Evolutionary conservation across 2,329 filamentous ascomycete species (phyloP), one percentile per base, ranked within the genome.

Genomic region (Blumeria graminis): DNA sequence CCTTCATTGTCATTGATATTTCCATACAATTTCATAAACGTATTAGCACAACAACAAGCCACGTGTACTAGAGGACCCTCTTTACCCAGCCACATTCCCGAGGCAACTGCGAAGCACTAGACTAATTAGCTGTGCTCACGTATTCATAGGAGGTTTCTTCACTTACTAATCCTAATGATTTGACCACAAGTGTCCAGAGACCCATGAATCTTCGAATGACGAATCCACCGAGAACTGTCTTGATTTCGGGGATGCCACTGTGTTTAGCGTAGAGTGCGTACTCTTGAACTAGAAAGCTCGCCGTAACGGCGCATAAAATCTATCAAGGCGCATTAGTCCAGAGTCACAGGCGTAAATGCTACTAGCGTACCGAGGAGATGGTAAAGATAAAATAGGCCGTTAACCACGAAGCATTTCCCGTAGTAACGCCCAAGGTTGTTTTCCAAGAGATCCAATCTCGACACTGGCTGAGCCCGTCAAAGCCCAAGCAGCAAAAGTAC

Each of bases 61-160:
- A 96, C 98, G 69, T 98, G 92, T n/a, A 98, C 92, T 69, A 89
- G 95, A 0, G 92, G 92, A 0, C 92, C 92, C 71, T 98, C 92
- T 66, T 98, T 98, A 56, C 92, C 92, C 11, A 98, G 88, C 0
- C 88, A 94, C 28, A 98, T 72, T 1, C 92, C 92, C 1, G 89
- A 95, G 11, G 85, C 89, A 67, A 98, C 98, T 46, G 90, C 86
- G 48, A 98, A 73, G 0, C 92, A 92, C 52, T 98, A 72, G 28
- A 84, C 86, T 56, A 96, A 78, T 0, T 88, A 94, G 71, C 98
- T 98, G 71, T 96, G 96, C 58, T 90, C 69, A 35, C 98, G 73
- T 5, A 92, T 96, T 78, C 87, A 88, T 63, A 83, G 82, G 4
- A 28, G 22, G 22, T 28, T 28, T 28, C 22, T 28, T 28, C 22